These are phyloP conservation scores for Prunus mongolica DNA, from an alignment of 306 rosid genomes.

Conservation along the genomic window DNA sequence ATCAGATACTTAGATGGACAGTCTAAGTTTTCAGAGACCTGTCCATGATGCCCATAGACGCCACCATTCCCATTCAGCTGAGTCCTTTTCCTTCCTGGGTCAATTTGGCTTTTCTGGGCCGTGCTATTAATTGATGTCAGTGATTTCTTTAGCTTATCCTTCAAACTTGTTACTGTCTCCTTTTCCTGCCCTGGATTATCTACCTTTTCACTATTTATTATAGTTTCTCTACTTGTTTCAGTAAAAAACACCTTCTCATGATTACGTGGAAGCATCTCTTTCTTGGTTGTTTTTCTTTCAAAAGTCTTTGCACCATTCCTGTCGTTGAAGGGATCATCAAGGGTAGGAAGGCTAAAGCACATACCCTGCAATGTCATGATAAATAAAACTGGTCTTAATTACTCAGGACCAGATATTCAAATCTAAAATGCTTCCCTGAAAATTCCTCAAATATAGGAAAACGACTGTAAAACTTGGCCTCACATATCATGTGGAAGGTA, in stretches of 20 bases:
- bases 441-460: not conserved
- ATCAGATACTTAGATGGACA: slow-evolving; percentile 76
- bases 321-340: slow-evolving; percentile 87
- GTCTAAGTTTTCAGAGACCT: slow-evolving; percentile 33
- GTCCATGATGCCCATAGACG: slow-evolving; percentile 10
- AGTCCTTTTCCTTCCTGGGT: slow-evolving; percentile 18
- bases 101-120: slow-evolving; percentile 16
- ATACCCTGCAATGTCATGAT: slow-evolving; percentile 58
- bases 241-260: slow-evolving; percentile 27
- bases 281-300: slow-evolving; percentile 27
- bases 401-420: not conserved
- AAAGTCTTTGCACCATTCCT: slow-evolving; percentile 45
- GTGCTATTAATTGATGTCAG: slow-evolving; percentile 10
- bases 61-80: slow-evolving; percentile 26
- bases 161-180: slow-evolving; percentile 16
- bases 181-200: slow-evolving; percentile 11
- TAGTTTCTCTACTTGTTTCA: slow-evolving; percentile 32
- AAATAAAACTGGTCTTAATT: slow-evolving; percentile 3
- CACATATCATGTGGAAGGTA: not conserved
- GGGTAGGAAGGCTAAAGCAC: slow-evolving; percentile 90
- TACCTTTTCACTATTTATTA: slow-evolving; percentile 17
- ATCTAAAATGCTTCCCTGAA: not conserved
- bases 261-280: slow-evolving; percentile 16
- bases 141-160: slow-evolving; percentile 15
- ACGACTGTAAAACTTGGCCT: not conserved